These are phyloP conservation scores for Meredithiella fracta DNA, from an alignment of 2,329 filamentous ascomycete genomes.

Conservation along the genomic window DNA sequence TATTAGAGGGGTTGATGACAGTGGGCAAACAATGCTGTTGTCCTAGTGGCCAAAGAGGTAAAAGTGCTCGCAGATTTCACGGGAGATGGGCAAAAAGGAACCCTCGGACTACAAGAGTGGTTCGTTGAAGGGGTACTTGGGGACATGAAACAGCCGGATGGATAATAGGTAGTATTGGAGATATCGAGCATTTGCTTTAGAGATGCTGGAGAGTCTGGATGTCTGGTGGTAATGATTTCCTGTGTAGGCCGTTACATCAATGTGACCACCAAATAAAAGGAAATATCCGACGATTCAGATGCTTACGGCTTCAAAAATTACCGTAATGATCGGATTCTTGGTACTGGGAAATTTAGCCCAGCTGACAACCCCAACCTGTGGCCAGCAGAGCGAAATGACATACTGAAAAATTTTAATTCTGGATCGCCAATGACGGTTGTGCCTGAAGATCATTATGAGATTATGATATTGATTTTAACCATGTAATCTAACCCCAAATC, in stretches of 20 bases:
- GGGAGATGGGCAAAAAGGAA: neutral
- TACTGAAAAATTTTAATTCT: neutral
- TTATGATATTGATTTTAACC: neutral
- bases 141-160: neutral
- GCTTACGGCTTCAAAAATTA: no score
- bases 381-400: neutral
- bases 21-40: no score
- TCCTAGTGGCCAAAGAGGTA: neutral
- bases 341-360: neutral
- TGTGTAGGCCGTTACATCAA: no score
- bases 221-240: neutral
- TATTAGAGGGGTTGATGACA: neutral
- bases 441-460: conserved; percentile 1
- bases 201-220: neutral
- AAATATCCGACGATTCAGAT: no score
- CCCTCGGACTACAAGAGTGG: neutral
- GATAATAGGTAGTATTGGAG: neutral
- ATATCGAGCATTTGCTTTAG: neutral
- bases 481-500: neutral
- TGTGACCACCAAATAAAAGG: no score
- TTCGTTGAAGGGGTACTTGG: neutral
- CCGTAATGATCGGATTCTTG: no score
- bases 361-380: neutral
- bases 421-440: neutral
- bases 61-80: conserved; percentile 4